Conservation (phyloP, 352 stramenopile genomes). For the Phytophthora constricta region DNA sequence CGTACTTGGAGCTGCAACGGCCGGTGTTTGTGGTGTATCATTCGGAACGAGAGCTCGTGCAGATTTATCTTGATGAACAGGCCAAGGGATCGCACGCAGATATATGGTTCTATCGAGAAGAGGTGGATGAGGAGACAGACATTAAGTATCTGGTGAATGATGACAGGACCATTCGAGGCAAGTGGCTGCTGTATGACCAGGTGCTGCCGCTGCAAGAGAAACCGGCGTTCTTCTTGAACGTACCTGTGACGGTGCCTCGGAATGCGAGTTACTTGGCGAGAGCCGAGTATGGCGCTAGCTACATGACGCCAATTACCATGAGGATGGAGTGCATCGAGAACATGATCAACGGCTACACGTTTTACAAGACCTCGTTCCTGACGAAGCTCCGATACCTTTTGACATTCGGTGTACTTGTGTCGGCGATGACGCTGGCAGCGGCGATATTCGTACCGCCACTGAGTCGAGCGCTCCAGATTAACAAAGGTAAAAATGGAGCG, state of each 20-base stretch:
- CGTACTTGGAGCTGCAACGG: constrained; percentile 51
- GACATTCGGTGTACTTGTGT: constrained; percentile 35
- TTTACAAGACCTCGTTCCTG: constrained; percentile 57
- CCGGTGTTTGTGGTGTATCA: constrained; percentile 62
- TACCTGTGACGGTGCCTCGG: constrained; percentile 53
- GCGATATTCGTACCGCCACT: constrained; percentile 38
- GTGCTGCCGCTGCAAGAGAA: constrained; percentile 60
- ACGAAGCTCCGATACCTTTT: constrained; percentile 31
- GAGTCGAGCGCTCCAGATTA: constrained; percentile 27
- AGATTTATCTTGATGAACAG: constrained; percentile 66
- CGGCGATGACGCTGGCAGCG: constrained; percentile 34
- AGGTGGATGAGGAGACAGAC: constrained; percentile 39
- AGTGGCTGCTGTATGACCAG: constrained; percentile 69
- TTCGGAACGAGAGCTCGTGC: constrained; percentile 61
- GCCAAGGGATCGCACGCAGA: constrained; percentile 67
- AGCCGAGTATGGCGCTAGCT: constrained; percentile 72
- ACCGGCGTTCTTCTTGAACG: constrained; percentile 57
- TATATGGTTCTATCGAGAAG: constrained; percentile 81
- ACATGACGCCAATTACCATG: constrained; percentile 75
- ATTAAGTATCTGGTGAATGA: constrained; percentile 69
- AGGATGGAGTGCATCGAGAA: constrained; percentile 86
- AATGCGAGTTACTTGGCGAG: constrained; percentile 68
- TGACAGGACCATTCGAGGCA: constrained; percentile 73
- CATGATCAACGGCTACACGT: constrained; percentile 75
- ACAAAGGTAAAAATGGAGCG: constrained; percentile 21